Evolutionary conservation across 805 yeast genomes (phyloP), one percentile per base, ranked within the genome.

Genomic region (Yueomyces sinensis): DNA sequence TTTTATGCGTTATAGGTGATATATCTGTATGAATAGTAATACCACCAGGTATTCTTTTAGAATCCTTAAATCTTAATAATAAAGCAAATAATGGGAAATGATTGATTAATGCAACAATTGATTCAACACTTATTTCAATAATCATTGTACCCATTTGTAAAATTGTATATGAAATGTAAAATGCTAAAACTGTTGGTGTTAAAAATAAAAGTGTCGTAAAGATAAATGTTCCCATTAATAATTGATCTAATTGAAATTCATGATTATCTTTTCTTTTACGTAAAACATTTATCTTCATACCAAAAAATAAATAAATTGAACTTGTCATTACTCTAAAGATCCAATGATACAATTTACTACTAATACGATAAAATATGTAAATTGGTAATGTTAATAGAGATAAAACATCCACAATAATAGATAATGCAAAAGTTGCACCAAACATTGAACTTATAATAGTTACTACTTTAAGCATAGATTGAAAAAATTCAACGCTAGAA

Each of bases 41-140:
- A 0, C 81, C 81, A 7, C 77, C 76, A 0, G 82, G 82, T 9
- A 76, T 53, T 36, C 82, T 63, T 35, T 70, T 74, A 7, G 84
- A 75, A 50, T 87, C 89, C 53, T 89, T 91, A 32, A 83, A 31
- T 45, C 91, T 72, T 31, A 91, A 60, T 34, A 93, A 61, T 3
- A 89, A 49, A 1, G 84, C 87, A 57, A 91, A 89, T 9, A 89
- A 50, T 2, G 99, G 99, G 50, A 80, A 72, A 50, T 87, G 87
- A 50, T 87, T 89, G 36, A 86, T 53, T 23, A 73, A 52, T 5
- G 87, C 72, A 41, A 83, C 64, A 0, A 64, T 32, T 29, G 76
- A 61, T 43, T 83, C 91, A 17, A 79, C 54, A 1, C 61, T 33
- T 15, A 77, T 74, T 27, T 70, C 59, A 1, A 65, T 34, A 3